A percentile compares a stretch with the other conserved stretches of the same genome.
These are phyloP conservation scores for Xylariaceae sp. DNA, from an alignment of 2,329 filamentous ascomycete species.

Conservation along the genomic window DNA sequence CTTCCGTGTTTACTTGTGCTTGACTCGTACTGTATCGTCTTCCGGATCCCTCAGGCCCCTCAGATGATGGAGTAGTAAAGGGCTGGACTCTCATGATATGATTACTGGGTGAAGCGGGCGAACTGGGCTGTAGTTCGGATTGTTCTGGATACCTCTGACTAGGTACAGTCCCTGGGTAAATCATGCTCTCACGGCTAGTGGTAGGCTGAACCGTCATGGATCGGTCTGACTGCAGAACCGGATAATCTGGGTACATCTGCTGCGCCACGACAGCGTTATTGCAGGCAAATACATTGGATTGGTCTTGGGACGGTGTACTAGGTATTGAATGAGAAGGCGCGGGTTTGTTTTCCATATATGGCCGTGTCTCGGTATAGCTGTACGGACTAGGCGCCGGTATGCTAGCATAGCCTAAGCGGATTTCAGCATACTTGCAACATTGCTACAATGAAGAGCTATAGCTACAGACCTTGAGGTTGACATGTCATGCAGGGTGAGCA, in stretches of 20 bases:
- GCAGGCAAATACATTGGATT: slow-evolving; percentile 38
- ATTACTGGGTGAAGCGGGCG: slow-evolving; percentile 30
- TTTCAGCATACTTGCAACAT: slow-evolving; percentile 33
- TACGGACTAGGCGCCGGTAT: slow-evolving; percentile 36
- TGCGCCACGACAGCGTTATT: slow-evolving; percentile 38
- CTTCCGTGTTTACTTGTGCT: slow-evolving; percentile 23
- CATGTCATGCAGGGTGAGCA: slow-evolving; percentile 45
- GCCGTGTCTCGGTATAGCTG: slow-evolving; percentile 31
- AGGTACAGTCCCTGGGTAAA: slow-evolving; percentile 44
- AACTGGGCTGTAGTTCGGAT: slow-evolving; percentile 30
- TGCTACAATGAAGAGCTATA: slow-evolving; percentile 11
- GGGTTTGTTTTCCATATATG: slow-evolving; percentile 35
- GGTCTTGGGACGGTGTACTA: slow-evolving; percentile 36
- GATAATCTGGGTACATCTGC: slow-evolving; percentile 44
- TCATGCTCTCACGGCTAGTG: slow-evolving; percentile 47
- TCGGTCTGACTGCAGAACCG: slow-evolving; percentile 45
- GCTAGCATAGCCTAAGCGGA: slow-evolving; percentile 36
- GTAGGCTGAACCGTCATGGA: slow-evolving; percentile 38
- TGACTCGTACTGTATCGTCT: slow-evolving; percentile 30
- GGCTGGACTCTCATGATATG: slow-evolving; percentile 28
- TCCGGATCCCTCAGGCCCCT: slow-evolving; percentile 15
- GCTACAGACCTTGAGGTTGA: slow-evolving; percentile 44
- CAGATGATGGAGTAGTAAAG: slow-evolving; percentile 26
- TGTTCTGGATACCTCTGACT: slow-evolving; percentile 35
- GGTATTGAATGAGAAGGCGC: slow-evolving; percentile 32